Percentiles rank a stretch among this genome's conserved stretches.
phyloP scores from a whole-genome alignment of 345 rosid genomes.

The Mangifera indica region DNA sequence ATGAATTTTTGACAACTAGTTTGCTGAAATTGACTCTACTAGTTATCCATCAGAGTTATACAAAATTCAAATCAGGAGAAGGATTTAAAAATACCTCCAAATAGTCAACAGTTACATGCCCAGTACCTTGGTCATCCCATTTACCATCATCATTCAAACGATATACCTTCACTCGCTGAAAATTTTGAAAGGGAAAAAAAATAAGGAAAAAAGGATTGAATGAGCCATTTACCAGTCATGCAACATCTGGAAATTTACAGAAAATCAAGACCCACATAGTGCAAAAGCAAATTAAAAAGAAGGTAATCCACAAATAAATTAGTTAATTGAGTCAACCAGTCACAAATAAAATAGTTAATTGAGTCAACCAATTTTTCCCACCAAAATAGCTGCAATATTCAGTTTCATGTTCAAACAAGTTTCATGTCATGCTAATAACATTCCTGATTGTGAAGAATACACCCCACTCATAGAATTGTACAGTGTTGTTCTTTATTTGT shows the following conservation, averaged over 20 bases:
- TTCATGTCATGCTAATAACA: background rate
- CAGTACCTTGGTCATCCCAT: constrained; percentile 99
- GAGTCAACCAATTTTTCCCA: constrained; percentile 5
- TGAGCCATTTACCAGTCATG: background rate
- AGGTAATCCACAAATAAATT: background rate
- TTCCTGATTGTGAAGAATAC: background rate
- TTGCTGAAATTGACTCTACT: background rate
- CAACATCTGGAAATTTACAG: constrained; percentile 4
- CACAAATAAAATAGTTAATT: background rate
- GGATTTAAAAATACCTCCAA: constrained; percentile 60
- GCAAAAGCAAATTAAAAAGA: background rate
- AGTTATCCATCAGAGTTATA: background rate
- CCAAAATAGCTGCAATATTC: background rate
- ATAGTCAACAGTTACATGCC: constrained; percentile 75
- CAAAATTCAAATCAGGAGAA: constrained; percentile 11
- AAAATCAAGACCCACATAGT: background rate
- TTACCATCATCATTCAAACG: constrained; percentile 69
- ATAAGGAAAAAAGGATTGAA: constrained; percentile 5
- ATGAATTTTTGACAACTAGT: background rate
- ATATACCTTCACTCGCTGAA: constrained; percentile 89
- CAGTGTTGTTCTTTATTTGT: too few species aligned
- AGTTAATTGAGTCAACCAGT: background rate
- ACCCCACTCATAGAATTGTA: background rate
- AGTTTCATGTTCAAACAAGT: background rate
- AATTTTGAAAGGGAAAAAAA: background rate